Conservation (phyloP, 2,329 filamentous ascomycete genomes). For the Epichloe uncinata region DNA sequence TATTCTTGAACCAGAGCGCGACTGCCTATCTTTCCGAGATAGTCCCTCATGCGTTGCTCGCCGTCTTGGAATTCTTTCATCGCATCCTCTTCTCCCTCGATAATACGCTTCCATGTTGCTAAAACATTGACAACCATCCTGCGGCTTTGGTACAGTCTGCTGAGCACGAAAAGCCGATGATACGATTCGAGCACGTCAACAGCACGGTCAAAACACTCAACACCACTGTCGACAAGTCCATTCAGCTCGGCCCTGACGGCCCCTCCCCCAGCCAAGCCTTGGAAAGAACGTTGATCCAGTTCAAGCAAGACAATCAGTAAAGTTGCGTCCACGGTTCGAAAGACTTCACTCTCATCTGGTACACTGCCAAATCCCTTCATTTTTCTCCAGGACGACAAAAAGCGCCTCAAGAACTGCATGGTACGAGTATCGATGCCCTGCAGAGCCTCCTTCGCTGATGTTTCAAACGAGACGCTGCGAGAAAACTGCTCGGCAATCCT, state of each 20-base stretch:
- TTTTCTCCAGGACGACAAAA: slow-evolving; percentile 75
- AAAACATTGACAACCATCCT: slow-evolving; percentile 79
- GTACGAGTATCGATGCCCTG: slow-evolving; percentile 34
- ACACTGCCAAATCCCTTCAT: slow-evolving; percentile 96
- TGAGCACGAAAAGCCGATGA: slow-evolving; percentile 74
- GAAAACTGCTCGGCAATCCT: slow-evolving; percentile 52
- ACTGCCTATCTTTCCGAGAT: slow-evolving; percentile 75
- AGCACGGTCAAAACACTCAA: slow-evolving; percentile 85
- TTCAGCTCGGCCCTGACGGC: slow-evolving; percentile 69
- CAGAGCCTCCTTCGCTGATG: slow-evolving; percentile 23
- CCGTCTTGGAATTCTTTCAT: slow-evolving; percentile 71
- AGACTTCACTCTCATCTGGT: slow-evolving; percentile 76
- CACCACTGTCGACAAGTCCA: slow-evolving; percentile 74
- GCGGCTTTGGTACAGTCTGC: slow-evolving; percentile 83
- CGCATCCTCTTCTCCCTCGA: slow-evolving; percentile 71
- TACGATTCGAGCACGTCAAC: slow-evolving; percentile 70
- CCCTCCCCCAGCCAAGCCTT: slow-evolving; percentile 48
- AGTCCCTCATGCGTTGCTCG: slow-evolving; percentile 68
- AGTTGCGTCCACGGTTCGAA: slow-evolving; percentile 79
- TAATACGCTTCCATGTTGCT: slow-evolving; percentile 76
- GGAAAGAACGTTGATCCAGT: slow-evolving; percentile 54
- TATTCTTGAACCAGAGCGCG: slow-evolving; percentile 75
- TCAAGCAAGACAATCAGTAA: slow-evolving; percentile 71
- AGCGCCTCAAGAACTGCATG: slow-evolving; percentile 67
- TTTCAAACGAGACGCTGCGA: slow-evolving; percentile 26